Evolutionary conservation across 2,329 filamentous ascomycete genomes (phyloP), one percentile per base, ranked within the genome.

Genomic region (Gyromitra esculenta): DNA sequence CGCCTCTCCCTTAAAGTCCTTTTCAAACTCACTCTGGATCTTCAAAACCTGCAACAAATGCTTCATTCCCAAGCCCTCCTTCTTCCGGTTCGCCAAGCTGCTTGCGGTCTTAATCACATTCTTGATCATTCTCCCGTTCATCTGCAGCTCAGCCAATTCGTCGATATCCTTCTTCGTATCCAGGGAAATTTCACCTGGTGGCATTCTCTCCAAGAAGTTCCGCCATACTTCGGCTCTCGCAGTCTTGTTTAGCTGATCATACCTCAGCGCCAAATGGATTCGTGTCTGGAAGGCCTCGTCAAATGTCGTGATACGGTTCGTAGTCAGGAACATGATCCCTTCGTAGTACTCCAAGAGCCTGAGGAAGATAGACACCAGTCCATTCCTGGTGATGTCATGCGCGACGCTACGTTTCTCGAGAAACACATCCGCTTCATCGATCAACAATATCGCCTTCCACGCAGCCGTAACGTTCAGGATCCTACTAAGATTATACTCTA

Each of bases 351-450:
- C 83, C 41, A 86, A 80, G 1, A 81, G 80, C 25, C 84, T 82
- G 9, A 86, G 81, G 78, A 85, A 84, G 76, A 85, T 83, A 78
- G 83, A 83, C 66, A 97, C 93, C 0, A 96, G 88, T 0, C 91
- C 91, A 80, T 97, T 97, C 73, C 93, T 91, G 82, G 94, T 91
- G 68, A 96, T 91, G 80, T 96, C 92, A 78, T 93, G 90, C 81
- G 92, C 90, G 18, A 15, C 15, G 50, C 92, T 71, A 1, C 93
- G 90, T 83, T 92, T 91, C 85, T 96, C 92, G 6, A 97, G 85
- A 84, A 94, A 94, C 3, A 94, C 91, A 80, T 95, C 92, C 1
- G 91, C 93, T 84, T 97, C 94, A 80, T 96, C 93, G 0, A 97
- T 88, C 1, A 97, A 87, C 0, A 97, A 85, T 6, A 97, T 91